phyloP scores from a whole-genome alignment of 768 basidiomycete genomes.

The Tulasnella sp. region DNA sequence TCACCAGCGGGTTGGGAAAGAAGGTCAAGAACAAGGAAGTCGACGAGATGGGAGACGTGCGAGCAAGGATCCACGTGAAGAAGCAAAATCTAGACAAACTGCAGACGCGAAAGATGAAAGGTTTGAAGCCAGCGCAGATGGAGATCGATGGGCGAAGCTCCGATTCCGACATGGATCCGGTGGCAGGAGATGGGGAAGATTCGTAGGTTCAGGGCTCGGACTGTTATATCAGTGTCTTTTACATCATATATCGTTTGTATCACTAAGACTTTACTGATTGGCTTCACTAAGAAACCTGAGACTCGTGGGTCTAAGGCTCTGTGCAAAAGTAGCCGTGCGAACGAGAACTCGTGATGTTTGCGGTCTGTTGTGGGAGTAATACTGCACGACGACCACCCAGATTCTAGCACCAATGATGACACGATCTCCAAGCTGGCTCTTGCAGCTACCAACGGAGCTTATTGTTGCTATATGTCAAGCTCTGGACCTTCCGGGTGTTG shows the following conservation, averaged over 20 bases:
- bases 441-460: background rate
- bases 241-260: background rate
- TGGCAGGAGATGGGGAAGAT: conserved; percentile 10
- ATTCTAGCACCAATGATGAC: background rate
- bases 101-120: conserved; percentile 96
- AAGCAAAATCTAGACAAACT: conserved; percentile 80
- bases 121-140: conserved; percentile 39
- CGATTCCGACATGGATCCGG: conserved; percentile 17
- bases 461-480: background rate
- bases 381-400: background rate
- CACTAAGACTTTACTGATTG: background rate
- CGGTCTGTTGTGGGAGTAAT: background rate
- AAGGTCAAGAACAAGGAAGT: conserved; percentile 91
- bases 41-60: conserved; percentile 95
- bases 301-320: too few species aligned
- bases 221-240: background rate
- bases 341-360: background rate
- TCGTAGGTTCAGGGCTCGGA: background rate
- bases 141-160: conserved; percentile 18
- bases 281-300: too few species aligned
- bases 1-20: conserved; percentile 82
- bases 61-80: conserved; percentile 79
- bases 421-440: background rate
- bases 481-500: background rate
- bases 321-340: background rate